Conservation (phyloP, 2,329 filamentous ascomycete species). For the Ophiobolus disseminans region DNA sequence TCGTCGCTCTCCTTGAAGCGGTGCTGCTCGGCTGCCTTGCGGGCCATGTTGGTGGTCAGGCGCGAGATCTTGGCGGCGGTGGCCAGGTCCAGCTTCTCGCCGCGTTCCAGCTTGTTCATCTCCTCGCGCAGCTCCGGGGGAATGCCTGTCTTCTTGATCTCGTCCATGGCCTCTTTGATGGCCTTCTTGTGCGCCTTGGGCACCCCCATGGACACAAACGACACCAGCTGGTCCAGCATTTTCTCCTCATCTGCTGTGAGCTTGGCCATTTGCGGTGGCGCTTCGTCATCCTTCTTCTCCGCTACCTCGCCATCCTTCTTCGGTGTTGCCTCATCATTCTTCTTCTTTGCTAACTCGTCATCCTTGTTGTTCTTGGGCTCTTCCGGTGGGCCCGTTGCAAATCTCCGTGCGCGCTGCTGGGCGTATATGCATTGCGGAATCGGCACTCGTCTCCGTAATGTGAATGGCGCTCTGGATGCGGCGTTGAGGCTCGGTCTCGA, state of each 20-base stretch:
- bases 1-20: slow-evolving; percentile 36
- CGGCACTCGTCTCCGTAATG: slow-evolving; percentile 46
- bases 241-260: slow-evolving; percentile 64
- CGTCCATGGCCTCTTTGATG: slow-evolving; percentile 66
- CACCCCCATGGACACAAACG: slow-evolving; percentile 63
- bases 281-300: slow-evolving; percentile 51
- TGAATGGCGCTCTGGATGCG: slow-evolving; percentile 56
- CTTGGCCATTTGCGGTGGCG: slow-evolving; percentile 52
- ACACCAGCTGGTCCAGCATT: slow-evolving; percentile 64
- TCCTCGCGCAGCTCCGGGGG: slow-evolving; percentile 72
- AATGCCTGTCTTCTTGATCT: slow-evolving; percentile 72
- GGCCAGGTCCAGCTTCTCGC: slow-evolving; percentile 58
- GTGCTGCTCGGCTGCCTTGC: slow-evolving; percentile 55
- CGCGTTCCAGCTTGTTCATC: slow-evolving; percentile 62
- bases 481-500: slow-evolving; percentile 64
- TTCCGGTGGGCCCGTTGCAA: slow-evolving; percentile 49
- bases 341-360: slow-evolving; percentile 31
- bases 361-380: slow-evolving; percentile 43
- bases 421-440: slow-evolving; percentile 53
- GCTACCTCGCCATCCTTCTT: slow-evolving; percentile 44
- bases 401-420: slow-evolving; percentile 52
- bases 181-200: slow-evolving; percentile 67
- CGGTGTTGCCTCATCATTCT: slow-evolving; percentile 38
- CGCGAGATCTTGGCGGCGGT: slow-evolving; percentile 67
- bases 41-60: slow-evolving; percentile 64